Base-by-base conservation (phyloP, 306 rosid genomes). In the Cucurbita pepo region DNA sequence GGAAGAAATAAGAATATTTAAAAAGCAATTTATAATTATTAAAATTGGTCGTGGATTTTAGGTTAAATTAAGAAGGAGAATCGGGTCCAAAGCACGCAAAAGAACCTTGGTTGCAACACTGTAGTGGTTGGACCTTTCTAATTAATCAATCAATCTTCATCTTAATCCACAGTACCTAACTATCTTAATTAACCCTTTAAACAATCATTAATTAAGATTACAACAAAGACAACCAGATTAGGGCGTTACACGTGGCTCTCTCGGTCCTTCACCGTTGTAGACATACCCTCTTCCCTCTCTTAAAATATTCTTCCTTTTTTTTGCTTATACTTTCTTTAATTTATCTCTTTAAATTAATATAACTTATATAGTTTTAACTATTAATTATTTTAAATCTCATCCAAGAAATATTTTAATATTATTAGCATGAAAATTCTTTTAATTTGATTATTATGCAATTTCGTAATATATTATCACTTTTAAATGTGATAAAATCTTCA, bases 111-210 rank as follows among this genome's bases (percentile, higher is more conserved):
- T 65, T 44, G 16, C 13, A 60, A 69, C n/a, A 47, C 67, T 13
- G 53, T 41, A 60, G 73, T 69, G 22, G 69, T 60, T 79, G 55
- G 18, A 41, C 4, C 36, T 69, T 53, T 58, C 40, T 56, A 30
- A 30, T 30, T 30, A 30, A 8, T 36, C 48, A 16, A 69, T 56
- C 53, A 47, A 67, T 74, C 34, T 48, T 75, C 59, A 75, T 41
- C 54, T 15, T 60, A 53, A 69, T 69, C 74, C 59, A 48, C 34
- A 74, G 7, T 43, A 60, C 57, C 76, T 69, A 60, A 60, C 56
- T 38, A 3, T 36, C 10, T 55, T 43, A 7, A 66, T 56, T 58
- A 59, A 74, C 21, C 16, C 71, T 22, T 60, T 60, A 60, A 13
- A 36, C 7, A 14, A 10, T 45, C 13, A 38, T 3, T 8, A 67